Conservation (phyloP, 495 filamentous ascomycete species). For the Penicillium pancosmium region DNA sequence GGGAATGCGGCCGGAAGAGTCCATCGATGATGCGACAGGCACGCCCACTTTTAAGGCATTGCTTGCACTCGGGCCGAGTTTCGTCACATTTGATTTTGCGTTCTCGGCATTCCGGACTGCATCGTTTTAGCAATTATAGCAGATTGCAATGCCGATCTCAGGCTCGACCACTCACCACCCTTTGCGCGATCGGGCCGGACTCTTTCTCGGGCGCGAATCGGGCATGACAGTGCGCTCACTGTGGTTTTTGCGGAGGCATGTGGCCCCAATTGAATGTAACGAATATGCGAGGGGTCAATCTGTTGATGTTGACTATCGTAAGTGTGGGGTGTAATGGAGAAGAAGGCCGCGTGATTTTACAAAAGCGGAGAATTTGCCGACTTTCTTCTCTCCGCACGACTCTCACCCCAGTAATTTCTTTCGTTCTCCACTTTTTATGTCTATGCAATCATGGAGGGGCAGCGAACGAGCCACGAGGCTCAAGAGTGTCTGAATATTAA, state of each 20-base stretch:
- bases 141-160: background rate
- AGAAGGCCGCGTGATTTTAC: background rate
- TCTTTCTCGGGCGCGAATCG: background rate
- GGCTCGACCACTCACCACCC: slow-evolving; percentile 7
- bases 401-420: background rate
- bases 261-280: too few relatives aligned
- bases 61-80: slow-evolving; percentile 22
- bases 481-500: background rate
- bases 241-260: background rate
- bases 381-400: background rate
- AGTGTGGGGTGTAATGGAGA: background rate
- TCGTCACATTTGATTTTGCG: slow-evolving; percentile 26
- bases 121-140: background rate
- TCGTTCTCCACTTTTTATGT: slow-evolving; percentile 1
- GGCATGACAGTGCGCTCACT: background rate
- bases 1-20: slow-evolving; percentile 19
- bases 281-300: too few relatives aligned
- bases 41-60: slow-evolving; percentile 19
- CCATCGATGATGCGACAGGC: slow-evolving; percentile 22
- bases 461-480: background rate
- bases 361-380: background rate
- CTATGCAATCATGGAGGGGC: background rate
- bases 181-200: slow-evolving; percentile 9
- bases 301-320: background rate
- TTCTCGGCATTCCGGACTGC: slow-evolving; percentile 11